A percentile compares a stretch with the other conserved stretches of the same genome.
Evolutionary conservation across 768 basidiomycete species (phyloP).

Genomic region (Hemileccinum impolitum): DNA sequence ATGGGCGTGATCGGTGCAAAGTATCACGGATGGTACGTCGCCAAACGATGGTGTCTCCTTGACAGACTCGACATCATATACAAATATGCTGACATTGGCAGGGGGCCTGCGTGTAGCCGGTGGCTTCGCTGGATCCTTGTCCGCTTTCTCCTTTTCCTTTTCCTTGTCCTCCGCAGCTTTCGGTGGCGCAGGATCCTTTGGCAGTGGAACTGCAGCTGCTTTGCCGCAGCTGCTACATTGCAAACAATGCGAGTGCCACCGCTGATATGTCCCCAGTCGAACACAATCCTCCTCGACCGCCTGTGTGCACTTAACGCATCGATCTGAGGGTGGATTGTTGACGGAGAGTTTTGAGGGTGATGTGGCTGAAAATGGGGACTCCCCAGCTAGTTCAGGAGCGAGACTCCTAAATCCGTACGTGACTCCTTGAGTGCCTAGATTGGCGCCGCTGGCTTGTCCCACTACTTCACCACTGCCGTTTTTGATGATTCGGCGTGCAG

Average conservation of each 20-base stretch:
- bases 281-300: conserved; percentile 99
- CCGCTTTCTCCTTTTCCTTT: conserved; percentile 38
- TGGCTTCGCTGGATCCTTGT: conserved; percentile 51
- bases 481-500: conserved; percentile 72
- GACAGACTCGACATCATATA: conserved; percentile 68
- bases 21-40: conserved; percentile 66
- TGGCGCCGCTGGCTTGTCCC: conserved; percentile 39
- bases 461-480: conserved; percentile 65
- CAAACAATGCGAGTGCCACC: conserved; percentile 97
- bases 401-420: conserved; percentile 92
- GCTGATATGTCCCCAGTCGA: conserved; percentile 89
- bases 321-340: conserved; percentile 80
- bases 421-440: conserved; percentile 79
- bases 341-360: conserved; percentile 49
- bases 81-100: conserved; percentile 76
- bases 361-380: conserved; percentile 63
- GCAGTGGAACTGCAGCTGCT: conserved; percentile 57
- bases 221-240: conserved; percentile 80
- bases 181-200: conserved; percentile 52
- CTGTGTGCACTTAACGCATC: conserved; percentile 82
- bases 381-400: conserved; percentile 87
- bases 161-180: conserved; percentile 51
- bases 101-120: conserved; percentile 70
- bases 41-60: conserved; percentile 70
- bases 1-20: conserved; percentile 77